Base-by-base conservation (phyloP, 176 grass and related monocot species). In the Juncus effusus region DNA sequence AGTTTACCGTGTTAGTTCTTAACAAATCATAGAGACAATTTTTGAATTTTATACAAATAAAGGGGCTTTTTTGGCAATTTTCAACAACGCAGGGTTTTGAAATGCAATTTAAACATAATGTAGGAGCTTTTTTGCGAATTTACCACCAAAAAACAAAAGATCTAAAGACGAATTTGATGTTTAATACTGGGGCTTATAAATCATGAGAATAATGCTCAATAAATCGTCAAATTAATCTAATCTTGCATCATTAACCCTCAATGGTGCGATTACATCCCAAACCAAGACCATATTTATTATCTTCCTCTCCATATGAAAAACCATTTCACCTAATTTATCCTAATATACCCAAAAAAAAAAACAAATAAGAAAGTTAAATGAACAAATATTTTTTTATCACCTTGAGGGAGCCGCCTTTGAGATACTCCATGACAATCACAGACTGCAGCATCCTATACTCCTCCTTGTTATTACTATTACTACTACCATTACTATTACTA, bases 401-500 rank as follows among this genome's bases (percentile, higher is more conserved):
- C 88, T 92, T 93, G 16, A 99, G 61, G 36, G 94, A 93, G 63
- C 94, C 80, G 41, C 94, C 94, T 82, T 91, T 93, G 36, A 99
- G 82, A 80, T 89, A 89, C 62, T 99, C 94, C 94, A 93, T 89
- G 40, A 85, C 53, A 47, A 99, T 89, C 64, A 93, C 60, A 76
- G 94, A 99, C 56, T 84, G 85, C 64, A 99, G 84, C 61, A 99
- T n/a, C 64, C 72, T 89, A 63, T 86, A 86, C 65, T 89, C 88
- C 71, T 82, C 86, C 6, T 47, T 47, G 44, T 47, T 47, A 5
- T 5, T 6, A 9, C 44, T 47, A 28, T 28, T 1, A 56, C 70
- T 78, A 63, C 78, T 65, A 52, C 90, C 79, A 28, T 1, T 28
- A 28, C 19, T 28, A 28, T 28, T 28, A 28, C 19, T 28, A 28